Base-by-base conservation (phyloP, 2,329 filamentous ascomycete genomes). In the Gnomoniopsis sp. region DNA sequence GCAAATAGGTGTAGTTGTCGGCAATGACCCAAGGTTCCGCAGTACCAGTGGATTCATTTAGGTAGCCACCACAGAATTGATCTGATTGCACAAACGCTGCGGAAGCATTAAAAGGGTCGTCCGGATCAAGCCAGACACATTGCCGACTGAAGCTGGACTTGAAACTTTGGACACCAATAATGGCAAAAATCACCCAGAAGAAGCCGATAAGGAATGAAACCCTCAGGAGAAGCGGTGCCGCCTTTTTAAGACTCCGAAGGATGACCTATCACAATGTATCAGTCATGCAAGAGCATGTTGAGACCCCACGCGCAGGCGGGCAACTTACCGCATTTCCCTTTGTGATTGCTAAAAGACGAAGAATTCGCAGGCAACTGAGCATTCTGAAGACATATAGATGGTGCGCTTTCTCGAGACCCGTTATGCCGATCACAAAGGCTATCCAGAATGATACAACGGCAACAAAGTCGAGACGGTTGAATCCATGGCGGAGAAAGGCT, bases 111-210 rank as follows among this genome's bases (percentile, higher is more conserved):
- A 73, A 78, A 68, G 75, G 87, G 53, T 87, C 77, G 4, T 68
- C 62, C 6, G 87, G 87, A 63, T 91, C 87, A 53, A 89, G 74
- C 89, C 89, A 95, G 33, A 91, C 86, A 70, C 90, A 95, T 62
- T 86, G 87, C 50, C 90, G 88, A 65, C 84, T 85, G 23, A 93
- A 74, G 71, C 90, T 93, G 10, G 89, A 88, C 74, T 93, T 93
- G 77, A 99, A 99, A 74, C 90, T 96, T 71, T 99, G 96, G 22
- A 99, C 89, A 6, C 95, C 96, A 59, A 99, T 88, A 62, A 99
- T 97, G 41, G 92, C 95, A 75, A 99, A 99, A 12, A 98, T 77
- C 46, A 99, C 82, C 95, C 95, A 99, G 75, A 99, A 99, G 75
- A 99, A 99, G 15, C 90, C 84, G 65, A 99, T 92, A 22, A 99